Percentiles rank a stretch among this genome's conserved stretches.
Evolutionary conservation across 2,329 filamentous ascomycete genomes (phyloP).

Genomic region (Tothia fuscella): DNA sequence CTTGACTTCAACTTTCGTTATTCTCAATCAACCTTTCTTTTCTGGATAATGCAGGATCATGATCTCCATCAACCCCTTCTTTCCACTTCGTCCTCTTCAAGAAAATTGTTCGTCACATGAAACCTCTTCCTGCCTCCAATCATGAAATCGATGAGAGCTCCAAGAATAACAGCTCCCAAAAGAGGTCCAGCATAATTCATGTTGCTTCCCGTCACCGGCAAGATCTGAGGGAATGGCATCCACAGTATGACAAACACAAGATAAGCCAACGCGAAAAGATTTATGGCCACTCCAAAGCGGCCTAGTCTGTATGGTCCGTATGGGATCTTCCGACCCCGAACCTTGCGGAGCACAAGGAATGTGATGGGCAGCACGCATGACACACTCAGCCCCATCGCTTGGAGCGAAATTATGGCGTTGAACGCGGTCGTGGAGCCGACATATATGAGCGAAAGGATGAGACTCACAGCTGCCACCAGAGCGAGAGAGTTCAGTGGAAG

Average conservation of each 20-base stretch:
- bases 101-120: too few species aligned
- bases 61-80: too few species aligned
- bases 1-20: too few species aligned
- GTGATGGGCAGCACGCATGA: constrained; percentile 23
- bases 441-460: constrained; percentile 20
- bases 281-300: constrained; percentile 17
- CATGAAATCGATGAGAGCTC: constrained; percentile 6
- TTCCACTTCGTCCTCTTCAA: too few species aligned
- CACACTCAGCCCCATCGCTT: constrained; percentile 20
- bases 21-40: too few species aligned
- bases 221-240: constrained; percentile 13
- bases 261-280: constrained; percentile 18
- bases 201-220: constrained; percentile 6
- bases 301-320: constrained; percentile 20
- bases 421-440: constrained; percentile 18
- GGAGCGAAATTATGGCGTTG: constrained; percentile 22
- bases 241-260: constrained; percentile 19
- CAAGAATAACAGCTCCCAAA: neutral
- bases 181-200: constrained; percentile 11
- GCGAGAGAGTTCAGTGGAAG: constrained; percentile 31
- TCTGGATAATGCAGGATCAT: too few species aligned
- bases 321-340: constrained; percentile 14
- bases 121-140: constrained; percentile 8
- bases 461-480: constrained; percentile 33
- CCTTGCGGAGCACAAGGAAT: constrained; percentile 24